Percentiles rank a stretch among this genome's conserved stretches.
These are phyloP conservation scores for Umbelopsis isabellina DNA, from an alignment of 192 early-diverging fungal genomes.

Conservation along the genomic window DNA sequence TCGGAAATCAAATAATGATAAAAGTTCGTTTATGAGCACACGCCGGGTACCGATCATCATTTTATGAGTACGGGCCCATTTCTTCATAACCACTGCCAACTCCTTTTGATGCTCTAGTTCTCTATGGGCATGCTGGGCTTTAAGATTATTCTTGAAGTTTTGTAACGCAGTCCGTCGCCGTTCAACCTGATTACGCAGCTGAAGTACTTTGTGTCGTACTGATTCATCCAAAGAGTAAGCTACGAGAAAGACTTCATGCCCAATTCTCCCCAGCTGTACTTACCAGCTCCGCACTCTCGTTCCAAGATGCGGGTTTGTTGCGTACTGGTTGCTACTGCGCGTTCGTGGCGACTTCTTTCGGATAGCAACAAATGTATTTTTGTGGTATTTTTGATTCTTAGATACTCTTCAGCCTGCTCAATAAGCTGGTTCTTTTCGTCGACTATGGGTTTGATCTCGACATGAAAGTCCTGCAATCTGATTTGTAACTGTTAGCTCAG, in stretches of 20 bases:
- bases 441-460: constrained; percentile 11
- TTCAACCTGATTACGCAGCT: constrained; percentile 8
- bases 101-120: neutral
- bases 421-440: constrained; percentile 25
- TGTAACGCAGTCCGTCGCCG: neutral
- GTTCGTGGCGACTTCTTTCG: constrained; percentile 26
- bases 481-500: constrained; percentile 1
- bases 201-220: neutral
- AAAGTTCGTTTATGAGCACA: constrained; percentile 52
- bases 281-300: constrained; percentile 4
- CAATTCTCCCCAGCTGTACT: neutral
- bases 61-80: constrained; percentile 49
- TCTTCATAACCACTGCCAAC: neutral
- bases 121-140: neutral
- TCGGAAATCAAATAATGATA: constrained; percentile 53
- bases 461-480: constrained; percentile 27
- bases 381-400: constrained; percentile 16
- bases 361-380: constrained; percentile 18
- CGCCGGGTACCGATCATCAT: constrained; percentile 44
- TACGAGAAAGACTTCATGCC: neutral
- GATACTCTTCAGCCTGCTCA: constrained; percentile 18
- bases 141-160: neutral
- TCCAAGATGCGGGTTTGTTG: neutral
- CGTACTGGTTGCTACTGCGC: constrained; percentile 18
- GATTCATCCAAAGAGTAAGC: neutral